Base-by-base conservation (phyloP, 345 rosid genomes). In the Acer campestre region DNA sequence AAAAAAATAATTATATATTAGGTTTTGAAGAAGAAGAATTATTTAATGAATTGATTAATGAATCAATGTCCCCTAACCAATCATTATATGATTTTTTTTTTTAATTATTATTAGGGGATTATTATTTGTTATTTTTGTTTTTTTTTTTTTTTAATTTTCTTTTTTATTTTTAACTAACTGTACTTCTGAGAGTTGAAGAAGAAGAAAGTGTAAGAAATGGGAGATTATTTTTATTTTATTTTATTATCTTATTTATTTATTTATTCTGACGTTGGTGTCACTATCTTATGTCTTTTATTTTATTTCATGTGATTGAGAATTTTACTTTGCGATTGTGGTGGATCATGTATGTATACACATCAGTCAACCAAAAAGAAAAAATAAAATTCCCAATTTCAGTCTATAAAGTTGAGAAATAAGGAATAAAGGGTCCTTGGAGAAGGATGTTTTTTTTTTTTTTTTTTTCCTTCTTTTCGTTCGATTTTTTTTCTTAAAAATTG, bases 191-290 rank as follows among this genome's bases (percentile, higher is more conserved):
- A 31, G 56, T 70, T 3, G 49, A 29, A 27, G 55, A 25, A 40
- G 55, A 25, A 62, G 49, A 10, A 79, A 82, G 13, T 76, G 82
- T 76, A 76, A 76, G 82, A 68, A 70, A 65, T 40, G 73, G 70
- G 58, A 65, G 67, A 63, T 80, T n/a, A 46, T 78, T 68, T 25
- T 25, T 25, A 76, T 79, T 82, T 51, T 64, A 76, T 76, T 73
- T 82, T 76, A 3, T 18, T n/a, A 58, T 58, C 20, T 58, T 17
- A 58, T 58, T 58, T 13, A 56, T 56, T 56, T 56, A 58, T 58
- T 35, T 35, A n/a, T 75, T 79, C 59, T 82, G 40, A 70, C 59
- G 58, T 23, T 3, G 74, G 74, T 62, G 78, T 66, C 71, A 0
- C 49, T 65, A 31, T 65, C 51, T 35, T 10, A 1, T 4, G 1